Conservation (phyloP, 495 filamentous ascomycete species). For the Aspergillus affinis region DNA sequence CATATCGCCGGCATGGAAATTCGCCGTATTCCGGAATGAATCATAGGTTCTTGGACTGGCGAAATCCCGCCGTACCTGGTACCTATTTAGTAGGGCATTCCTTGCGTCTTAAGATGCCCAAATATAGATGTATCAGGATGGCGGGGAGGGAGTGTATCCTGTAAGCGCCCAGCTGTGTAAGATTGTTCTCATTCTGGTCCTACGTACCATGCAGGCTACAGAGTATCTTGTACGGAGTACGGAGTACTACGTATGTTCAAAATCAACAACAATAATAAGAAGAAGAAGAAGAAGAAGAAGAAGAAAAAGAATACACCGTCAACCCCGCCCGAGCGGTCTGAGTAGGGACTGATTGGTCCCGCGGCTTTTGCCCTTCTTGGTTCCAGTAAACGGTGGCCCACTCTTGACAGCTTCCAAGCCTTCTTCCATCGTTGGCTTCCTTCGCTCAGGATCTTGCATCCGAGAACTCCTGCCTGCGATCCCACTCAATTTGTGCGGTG, state of each 20-base stretch:
- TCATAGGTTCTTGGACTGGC: too few species aligned
- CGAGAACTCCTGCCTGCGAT: conserved; percentile 28
- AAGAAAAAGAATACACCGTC: too few species aligned
- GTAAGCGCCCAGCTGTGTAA: neutral
- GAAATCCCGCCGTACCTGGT: conserved; percentile 1
- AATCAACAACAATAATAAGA: too few species aligned
- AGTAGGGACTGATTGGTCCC: conserved; percentile 14
- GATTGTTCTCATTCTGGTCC: neutral
- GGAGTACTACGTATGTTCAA: too few species aligned
- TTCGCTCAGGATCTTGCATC: conserved; percentile 26
- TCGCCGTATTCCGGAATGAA: neutral
- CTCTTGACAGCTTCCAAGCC: conserved; percentile 30
- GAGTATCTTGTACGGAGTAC: neutral
- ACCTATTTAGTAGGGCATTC: conserved; percentile 7
- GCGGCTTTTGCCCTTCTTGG: neutral
- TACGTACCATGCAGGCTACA: too few species aligned
- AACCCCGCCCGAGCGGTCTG: neutral
- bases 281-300: too few species aligned
- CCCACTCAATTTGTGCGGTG: conserved; percentile 7
- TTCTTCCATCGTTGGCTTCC: conserved; percentile 17
- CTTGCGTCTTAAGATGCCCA: neutral
- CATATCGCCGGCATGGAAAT: neutral
- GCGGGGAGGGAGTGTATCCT: too few species aligned
- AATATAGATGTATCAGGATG: neutral
- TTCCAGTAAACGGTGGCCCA: conserved; percentile 23